phyloP scores from a whole-genome alignment of 2,329 filamentous ascomycete genomes.

The Ceratocystis albifundus region DNA sequence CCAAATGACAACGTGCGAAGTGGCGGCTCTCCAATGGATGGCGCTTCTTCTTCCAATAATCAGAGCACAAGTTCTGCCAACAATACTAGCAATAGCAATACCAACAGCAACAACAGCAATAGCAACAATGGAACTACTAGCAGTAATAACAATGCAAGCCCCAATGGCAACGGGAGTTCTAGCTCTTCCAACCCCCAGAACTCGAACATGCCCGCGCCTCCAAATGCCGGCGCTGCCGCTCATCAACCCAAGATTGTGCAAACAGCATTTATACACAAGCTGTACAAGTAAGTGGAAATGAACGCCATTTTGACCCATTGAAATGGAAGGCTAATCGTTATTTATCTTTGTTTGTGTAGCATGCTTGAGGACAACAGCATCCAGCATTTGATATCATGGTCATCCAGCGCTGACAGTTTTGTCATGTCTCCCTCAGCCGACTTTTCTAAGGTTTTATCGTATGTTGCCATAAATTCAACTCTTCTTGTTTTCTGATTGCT shows the following conservation, averaged over 20 bases:
- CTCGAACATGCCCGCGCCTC: conserved; percentile 39
- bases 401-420: conserved; percentile 84
- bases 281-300: conserved; percentile 62
- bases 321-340: conserved; percentile 26
- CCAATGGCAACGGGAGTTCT: conserved; percentile 26
- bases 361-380: conserved; percentile 94
- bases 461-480: conserved; percentile 34
- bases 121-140: conserved; percentile 13
- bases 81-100: conserved; percentile 24
- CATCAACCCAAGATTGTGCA: conserved; percentile 96
- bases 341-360: conserved; percentile 38
- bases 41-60: background rate
- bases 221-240: conserved; percentile 57
- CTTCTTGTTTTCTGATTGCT: too few species aligned
- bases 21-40: conserved; percentile 26
- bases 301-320: background rate
- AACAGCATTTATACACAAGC: conserved; percentile 96
- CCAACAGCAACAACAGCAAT: conserved; percentile 33
- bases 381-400: conserved; percentile 95
- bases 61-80: background rate
- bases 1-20: conserved; percentile 9
- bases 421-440: conserved; percentile 97
- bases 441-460: conserved; percentile 97
- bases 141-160: conserved; percentile 30
- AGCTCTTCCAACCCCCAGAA: conserved; percentile 28